Base-by-base conservation (phyloP, 192 early-diverging fungal genomes). In the Backusella westeae region DNA sequence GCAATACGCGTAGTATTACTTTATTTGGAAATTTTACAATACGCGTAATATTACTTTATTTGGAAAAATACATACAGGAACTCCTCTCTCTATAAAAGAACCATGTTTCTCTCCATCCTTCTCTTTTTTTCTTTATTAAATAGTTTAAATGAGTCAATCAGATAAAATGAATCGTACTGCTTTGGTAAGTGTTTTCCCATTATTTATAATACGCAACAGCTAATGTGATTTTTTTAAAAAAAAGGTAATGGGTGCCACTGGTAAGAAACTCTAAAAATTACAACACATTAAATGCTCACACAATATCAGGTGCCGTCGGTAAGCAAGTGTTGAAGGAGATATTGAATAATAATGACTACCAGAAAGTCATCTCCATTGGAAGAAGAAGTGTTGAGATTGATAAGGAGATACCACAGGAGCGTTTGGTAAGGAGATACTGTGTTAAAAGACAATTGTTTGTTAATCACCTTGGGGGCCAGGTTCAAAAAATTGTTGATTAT, bases 401-500 rank as follows among this genome's bases (percentile, higher is more conserved):
- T 4, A 84, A 85, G 8, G 77, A 77, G 1, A 80, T 85, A 49
- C 81, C 77, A 7, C 67, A 75, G 44, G 85, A 90, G 9, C 80
- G 82, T 53, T 56, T 90, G 70, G 82, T 83, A 77, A 44, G 44
- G 6, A 71, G 1, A 49, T n/a, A 73, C 6, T 6, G 21, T 19
- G 32, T 39, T 34, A 35, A 38, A 4, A 32, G 21, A 15, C 12
- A 44, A 15, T 0, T 17, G 42, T 3, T 17, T 39, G 42, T 44
- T 44, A 12, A 44, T 44, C 42, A 35, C 5, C 2, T 34, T 29
- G n/a, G 15, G 35, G 32, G 2, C 32, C 52, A 80, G 79, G 87
- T 91, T 59, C 91, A 94, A 79, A 87, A 91, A 69, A 82, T 86
- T 2, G 86, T 93, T 21, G 90, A 94, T 80, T 93, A 91, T 82